A percentile compares a stretch with the other conserved stretches of the same genome.
These are phyloP conservation scores for Ganoderma lucidum DNA, from an alignment of 1,284 basidiomycete species.

Conservation along the genomic window DNA sequence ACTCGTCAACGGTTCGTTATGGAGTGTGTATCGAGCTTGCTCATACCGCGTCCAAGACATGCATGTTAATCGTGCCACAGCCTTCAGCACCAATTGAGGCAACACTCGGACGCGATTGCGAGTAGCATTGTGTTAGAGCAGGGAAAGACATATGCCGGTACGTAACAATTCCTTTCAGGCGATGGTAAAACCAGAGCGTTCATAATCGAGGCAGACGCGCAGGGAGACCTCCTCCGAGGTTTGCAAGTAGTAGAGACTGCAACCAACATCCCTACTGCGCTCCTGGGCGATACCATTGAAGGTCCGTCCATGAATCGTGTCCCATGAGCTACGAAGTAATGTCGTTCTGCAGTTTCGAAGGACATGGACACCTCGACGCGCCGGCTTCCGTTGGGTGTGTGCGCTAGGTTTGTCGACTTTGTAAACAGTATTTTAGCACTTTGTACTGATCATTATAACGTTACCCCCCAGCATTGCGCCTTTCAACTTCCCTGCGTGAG, in stretches of 20 bases:
- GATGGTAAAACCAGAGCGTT: background rate
- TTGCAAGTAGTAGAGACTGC: constrained; percentile 95
- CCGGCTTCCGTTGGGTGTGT: constrained; percentile 81
- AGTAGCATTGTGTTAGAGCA: constrained; percentile 88
- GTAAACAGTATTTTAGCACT: background rate
- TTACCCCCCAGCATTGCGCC: constrained; percentile 78
- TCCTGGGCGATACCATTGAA: constrained; percentile 93
- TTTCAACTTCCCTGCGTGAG: constrained; percentile 93
- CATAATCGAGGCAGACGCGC: constrained; percentile 71
- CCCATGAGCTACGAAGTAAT: background rate
- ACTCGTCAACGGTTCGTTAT: constrained; percentile 90
- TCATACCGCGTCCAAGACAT: background rate
- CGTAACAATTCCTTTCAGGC: constrained; percentile 10
- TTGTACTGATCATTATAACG: background rate
- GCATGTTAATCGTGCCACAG: constrained; percentile 46
- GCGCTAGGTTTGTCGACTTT: constrained; percentile 61
- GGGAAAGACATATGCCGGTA: constrained; percentile 87
- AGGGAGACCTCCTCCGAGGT: constrained; percentile 93
- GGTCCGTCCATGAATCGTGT: constrained; percentile 49
- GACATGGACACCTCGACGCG: constrained; percentile 97
- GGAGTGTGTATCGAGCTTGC: constrained; percentile 60
- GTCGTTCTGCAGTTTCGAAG: constrained; percentile 73
- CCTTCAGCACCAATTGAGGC: constrained; percentile 81
- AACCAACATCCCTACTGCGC: constrained; percentile 81
- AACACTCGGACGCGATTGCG: constrained; percentile 81